phyloP scores from a whole-genome alignment of 352 stramenopile species.

The Blastocystis hominis region DNA sequence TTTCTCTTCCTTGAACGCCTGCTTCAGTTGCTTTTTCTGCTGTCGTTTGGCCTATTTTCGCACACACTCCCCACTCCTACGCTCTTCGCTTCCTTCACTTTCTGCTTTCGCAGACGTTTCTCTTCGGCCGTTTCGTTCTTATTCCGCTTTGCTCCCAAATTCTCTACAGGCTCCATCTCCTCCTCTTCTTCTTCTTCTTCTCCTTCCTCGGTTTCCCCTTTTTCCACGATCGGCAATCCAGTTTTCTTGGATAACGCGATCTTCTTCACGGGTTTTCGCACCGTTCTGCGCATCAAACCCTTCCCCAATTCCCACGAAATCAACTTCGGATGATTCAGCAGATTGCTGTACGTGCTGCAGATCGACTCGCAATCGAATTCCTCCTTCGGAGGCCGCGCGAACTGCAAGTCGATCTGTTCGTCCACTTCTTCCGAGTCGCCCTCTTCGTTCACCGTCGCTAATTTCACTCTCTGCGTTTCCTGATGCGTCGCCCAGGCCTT shows the following conservation, averaged over 20 bases:
- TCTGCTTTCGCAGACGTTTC: conserved; percentile 35
- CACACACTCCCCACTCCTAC: neutral
- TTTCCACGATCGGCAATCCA: conserved; percentile 30
- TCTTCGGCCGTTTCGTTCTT: conserved; percentile 40
- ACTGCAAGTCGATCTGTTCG: conserved; percentile 1
- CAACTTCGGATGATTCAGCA: conserved; percentile 46
- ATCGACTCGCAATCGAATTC: conserved; percentile 52
- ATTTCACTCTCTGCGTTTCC: neutral
- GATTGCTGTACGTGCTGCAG: conserved; percentile 56
- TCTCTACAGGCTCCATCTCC: conserved; percentile 12
- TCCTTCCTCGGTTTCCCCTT: neutral
- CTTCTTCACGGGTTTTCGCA: conserved; percentile 7
- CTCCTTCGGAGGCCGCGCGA: neutral
- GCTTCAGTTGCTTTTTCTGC: conserved; percentile 49
- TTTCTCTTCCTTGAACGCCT: conserved; percentile 38
- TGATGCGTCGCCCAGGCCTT: neutral
- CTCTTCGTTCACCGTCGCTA: neutral
- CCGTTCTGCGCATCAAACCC: neutral
- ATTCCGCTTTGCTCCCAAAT: conserved; percentile 35
- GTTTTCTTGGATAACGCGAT: conserved; percentile 49
- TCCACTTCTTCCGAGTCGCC: conserved; percentile 36
- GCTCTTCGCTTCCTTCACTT: conserved; percentile 30
- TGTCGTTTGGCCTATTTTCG: conserved; percentile 2
- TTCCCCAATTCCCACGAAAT: neutral
- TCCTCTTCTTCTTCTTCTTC: conserved; percentile 40